phyloP scores from a whole-genome alignment of 176 grass and related monocot species.

The Bromus sterilis region DNA sequence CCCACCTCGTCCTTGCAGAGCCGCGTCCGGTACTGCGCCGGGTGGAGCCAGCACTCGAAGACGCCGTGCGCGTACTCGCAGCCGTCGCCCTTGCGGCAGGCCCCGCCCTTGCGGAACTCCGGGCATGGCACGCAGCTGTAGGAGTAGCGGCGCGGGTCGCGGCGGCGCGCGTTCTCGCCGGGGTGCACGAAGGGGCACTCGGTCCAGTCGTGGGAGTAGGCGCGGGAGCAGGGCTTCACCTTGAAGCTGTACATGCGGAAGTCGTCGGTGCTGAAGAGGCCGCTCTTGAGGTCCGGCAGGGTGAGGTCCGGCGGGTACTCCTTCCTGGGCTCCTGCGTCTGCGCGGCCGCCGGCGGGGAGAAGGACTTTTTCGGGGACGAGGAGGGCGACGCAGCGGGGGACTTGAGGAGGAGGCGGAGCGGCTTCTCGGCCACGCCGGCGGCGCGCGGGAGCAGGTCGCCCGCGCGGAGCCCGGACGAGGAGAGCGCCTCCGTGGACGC shows the following conservation, averaged over 20 bases:
- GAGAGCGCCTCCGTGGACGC: constrained; percentile 48
- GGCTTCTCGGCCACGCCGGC: constrained; percentile 2
- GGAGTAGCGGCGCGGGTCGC: constrained; percentile 86
- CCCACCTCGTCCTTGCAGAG: constrained; percentile 66
- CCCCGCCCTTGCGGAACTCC: constrained; percentile 78
- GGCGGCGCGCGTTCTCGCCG: constrained; percentile 90
- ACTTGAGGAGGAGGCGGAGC: constrained; percentile 39
- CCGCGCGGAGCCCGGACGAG: constrained; percentile 34
- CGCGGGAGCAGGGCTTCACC: constrained; percentile 93
- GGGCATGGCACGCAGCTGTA: constrained; percentile 97
- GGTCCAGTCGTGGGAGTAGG: constrained; percentile 98
- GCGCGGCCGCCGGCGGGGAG: neutral
- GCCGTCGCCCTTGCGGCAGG: constrained; percentile 67
- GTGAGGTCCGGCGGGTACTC: constrained; percentile 93
- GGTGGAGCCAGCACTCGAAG: constrained; percentile 89
- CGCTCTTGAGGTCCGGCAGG: constrained; percentile 87
- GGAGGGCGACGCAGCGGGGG: constrained; percentile 5
- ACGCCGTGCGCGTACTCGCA: constrained; percentile 91
- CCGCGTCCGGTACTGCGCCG: constrained; percentile 70
- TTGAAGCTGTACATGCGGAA: constrained; percentile 99
- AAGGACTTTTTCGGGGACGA: constrained; percentile 41
- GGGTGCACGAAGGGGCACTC: constrained; percentile 99
- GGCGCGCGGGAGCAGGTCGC: constrained; percentile 53
- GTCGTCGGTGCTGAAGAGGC: constrained; percentile 83
- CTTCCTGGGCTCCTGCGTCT: constrained; percentile 39